Percentiles rank a stretch among this genome's conserved stretches.
phyloP scores from a whole-genome alignment of 2,329 filamentous ascomycete species.

The Decorospora gaudefroyi region DNA sequence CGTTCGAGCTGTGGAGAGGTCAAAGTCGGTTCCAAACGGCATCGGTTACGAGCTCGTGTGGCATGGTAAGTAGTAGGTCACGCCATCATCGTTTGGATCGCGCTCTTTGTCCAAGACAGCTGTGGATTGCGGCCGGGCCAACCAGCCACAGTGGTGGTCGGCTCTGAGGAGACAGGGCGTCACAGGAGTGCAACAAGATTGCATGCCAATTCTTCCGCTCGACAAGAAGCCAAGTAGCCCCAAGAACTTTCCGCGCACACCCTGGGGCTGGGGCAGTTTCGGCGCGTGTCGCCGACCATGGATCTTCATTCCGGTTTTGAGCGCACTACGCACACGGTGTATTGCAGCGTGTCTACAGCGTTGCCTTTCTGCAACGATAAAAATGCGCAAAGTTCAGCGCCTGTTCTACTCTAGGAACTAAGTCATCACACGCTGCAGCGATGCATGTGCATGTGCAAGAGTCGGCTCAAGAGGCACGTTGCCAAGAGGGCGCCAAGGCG shows the following conservation, averaged over 20 bases:
- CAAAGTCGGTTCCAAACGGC: no score
- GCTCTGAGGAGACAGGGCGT: neutral
- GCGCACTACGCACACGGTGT: neutral
- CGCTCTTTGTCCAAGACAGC: neutral
- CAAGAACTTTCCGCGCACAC: neutral
- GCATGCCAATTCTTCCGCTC: neutral
- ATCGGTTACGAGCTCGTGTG: neutral
- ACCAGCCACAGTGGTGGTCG: neutral
- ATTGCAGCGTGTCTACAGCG: neutral
- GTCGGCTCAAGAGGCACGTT: neutral
- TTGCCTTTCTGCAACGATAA: neutral
- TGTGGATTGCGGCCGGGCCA: neutral
- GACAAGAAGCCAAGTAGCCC: neutral
- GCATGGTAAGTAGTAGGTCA: no score
- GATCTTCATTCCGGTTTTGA: neutral
- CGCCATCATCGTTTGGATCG: neutral
- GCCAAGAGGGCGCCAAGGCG: no score
- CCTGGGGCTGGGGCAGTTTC: neutral
- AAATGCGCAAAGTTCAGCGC: no score
- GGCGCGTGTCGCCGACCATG: no score
- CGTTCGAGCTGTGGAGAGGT: no score
- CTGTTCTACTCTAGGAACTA: no score
- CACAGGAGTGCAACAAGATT: neutral
- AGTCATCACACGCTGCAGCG: neutral
- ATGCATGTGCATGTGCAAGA: neutral